Base-by-base conservation (phyloP, 257 asterid genomes). In the Fraxinus americana region DNA sequence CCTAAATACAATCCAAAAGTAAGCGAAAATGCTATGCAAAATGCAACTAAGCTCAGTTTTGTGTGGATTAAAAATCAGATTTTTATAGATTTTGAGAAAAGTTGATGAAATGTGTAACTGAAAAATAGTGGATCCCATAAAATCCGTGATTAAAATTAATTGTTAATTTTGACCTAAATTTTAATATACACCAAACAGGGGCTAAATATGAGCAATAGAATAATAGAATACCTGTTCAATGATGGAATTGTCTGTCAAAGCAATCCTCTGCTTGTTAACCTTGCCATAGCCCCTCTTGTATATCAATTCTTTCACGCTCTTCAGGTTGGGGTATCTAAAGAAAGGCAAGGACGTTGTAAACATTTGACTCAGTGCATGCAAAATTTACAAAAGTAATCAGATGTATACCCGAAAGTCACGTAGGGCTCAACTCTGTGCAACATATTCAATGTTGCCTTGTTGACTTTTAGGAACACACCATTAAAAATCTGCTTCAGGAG, bases 241-340 rank as follows among this genome's bases (percentile, higher is more conserved):
- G 63, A 88, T 82, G 4, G 89, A 32, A 35, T 88, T 88, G 79
- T 86, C 91, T 0, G 91, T 88, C 83, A 88, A 80, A 45, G 89
- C 84, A 80, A 83, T 85, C 52, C 91, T 75, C 78, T 88, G 89
- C 88, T 85, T 85, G 67, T 82, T 79, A 45, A 86, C 88, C 82
- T 88, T 88, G 70, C 91, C 91, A 35, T 50, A 88, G 8, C 89
- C 91, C 77, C 91, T 78, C 82, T 86, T 88, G 88, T 86, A 88
- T 32, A 88, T 84, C 85, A 88, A 39, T 75, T 88, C 91, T 59
- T 67, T 85, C 43, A 86, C 88, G 43, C 91, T 86, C 85, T 88
- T 88, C 86, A 88, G 73, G 81, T 88, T 85, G 43, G 88, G 91
- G 75, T 88, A 88, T 80, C 89, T 87, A 77, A 75, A 57, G 27